A percentile compares a stretch with the other conserved stretches of the same genome.
Conservation (phyloP, 768 basidiomycete genomes). For the Chlorophyllum brunneum region DNA sequence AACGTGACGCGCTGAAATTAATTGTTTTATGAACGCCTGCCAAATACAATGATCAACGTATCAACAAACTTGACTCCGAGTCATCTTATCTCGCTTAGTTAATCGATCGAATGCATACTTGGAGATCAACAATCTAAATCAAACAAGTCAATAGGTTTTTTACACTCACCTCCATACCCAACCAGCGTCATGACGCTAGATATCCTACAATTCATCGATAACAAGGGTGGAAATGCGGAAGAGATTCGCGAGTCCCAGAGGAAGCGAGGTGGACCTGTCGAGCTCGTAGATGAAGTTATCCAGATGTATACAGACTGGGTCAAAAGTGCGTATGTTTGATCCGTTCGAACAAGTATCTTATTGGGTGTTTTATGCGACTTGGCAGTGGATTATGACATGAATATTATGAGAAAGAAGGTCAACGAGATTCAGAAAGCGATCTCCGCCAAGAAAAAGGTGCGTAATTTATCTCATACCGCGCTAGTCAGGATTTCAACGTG, state of each 20-base stretch:
- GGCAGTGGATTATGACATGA: slow-evolving; percentile 87
- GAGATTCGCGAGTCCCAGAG: slow-evolving; percentile 89
- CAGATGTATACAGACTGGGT: slow-evolving; percentile 93
- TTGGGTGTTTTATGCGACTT: slow-evolving; percentile 5
- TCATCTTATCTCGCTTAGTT: neutral
- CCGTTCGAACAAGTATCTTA: neutral
- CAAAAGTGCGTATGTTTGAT: slow-evolving; percentile 60
- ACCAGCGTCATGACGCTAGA: slow-evolving; percentile 69
- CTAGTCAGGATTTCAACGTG: neutral
- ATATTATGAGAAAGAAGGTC: slow-evolving; percentile 72
- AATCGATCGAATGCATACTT: slow-evolving; percentile 9
- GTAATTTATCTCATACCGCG: slow-evolving; percentile 4
- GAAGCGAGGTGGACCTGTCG: slow-evolving; percentile 85
- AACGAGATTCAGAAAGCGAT: slow-evolving; percentile 96
- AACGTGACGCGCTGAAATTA: no score
- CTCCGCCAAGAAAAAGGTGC: slow-evolving; percentile 86
- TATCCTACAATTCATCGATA: slow-evolving; percentile 74
- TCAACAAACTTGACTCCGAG: neutral
- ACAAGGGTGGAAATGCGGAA: slow-evolving; percentile 89
- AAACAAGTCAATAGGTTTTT: neutral
- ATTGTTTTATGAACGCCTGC: no score
- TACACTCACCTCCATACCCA: neutral
- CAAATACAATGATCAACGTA: neutral
- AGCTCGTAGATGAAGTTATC: slow-evolving; percentile 92
- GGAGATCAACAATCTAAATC: neutral